Evolutionary conservation across 495 filamentous ascomycete species (phyloP), one percentile per base, ranked within the genome.

Genomic region (Podospora conica): DNA sequence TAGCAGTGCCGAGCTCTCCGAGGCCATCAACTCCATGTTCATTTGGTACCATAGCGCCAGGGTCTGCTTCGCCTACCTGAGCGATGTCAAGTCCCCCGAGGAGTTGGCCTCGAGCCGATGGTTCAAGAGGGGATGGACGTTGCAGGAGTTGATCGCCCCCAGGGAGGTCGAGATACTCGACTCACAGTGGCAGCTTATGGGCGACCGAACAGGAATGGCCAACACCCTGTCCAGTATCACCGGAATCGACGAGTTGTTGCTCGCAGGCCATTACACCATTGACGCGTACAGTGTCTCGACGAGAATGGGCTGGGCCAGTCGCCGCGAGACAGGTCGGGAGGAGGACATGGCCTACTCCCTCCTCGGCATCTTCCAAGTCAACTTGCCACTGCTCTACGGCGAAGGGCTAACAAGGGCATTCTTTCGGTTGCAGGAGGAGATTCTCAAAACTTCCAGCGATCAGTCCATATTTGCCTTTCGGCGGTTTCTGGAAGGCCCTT

Each of bases 1-100:
- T 5, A 75, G 74, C 56, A 80, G 78, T 23, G 74, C 74, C 3
- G 78, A 80, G 64, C 70, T 78, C 0, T 70, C 69, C 24, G 77
- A 79, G 63, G 75, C 75, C 40, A 78, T 82, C 24, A 82, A 82
- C 33, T 78, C 77, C 3, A 83, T 83, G 80, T 83, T 73, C 62
- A 60, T 48, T 3, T 80, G 72, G 76, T 79, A 79, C 23, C 22
- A 65, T 9, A 31, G 68, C 1, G 70, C 76, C 4, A 23, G 10
- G 8, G 53, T 72, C 2, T 79, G 77, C 61, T 77, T 73, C 27
- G 74, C 72, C 1, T 76, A 70, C 58, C 67, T 74, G 15, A 56
- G 59, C 3, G 72, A 74, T 58, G 56, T 63, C 24, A 0, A 6
- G 15, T n/a, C 54, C 3, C 48, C 24, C 22, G 0, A 23, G 9